Percentiles rank a stretch among this genome's conserved stretches.
phyloP scores from a whole-genome alignment of 169 alveolate species.

The Plasmodium ovale region DNA sequence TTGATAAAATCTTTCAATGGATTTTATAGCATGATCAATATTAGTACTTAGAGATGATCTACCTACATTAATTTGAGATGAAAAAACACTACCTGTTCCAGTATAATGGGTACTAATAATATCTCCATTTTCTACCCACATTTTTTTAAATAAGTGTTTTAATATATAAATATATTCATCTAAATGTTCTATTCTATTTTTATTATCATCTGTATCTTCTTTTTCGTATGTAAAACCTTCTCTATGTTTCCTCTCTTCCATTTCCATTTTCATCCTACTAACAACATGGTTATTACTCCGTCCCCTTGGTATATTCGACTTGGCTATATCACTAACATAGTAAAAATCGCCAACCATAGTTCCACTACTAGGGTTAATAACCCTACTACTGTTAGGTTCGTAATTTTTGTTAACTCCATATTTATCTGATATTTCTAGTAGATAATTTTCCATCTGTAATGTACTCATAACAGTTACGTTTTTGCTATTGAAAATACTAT shows the following conservation, averaged over 20 bases:
- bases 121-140: constrained; percentile 97
- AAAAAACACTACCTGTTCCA: constrained; percentile 95
- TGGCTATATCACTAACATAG: neutral
- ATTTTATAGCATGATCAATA: constrained; percentile 89
- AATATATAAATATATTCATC: constrained; percentile 68
- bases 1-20: constrained; percentile 89
- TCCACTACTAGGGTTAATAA: neutral
- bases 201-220: constrained; percentile 3
- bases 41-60: constrained; percentile 90
- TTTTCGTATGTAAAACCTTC: constrained; percentile 2
- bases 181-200: constrained; percentile 16
- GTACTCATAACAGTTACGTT: constrained; percentile 38
- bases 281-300: neutral
- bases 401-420: constrained; percentile 1
- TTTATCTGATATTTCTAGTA: constrained; percentile 42
- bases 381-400: constrained; percentile 25
- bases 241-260: constrained; percentile 20
- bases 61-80: constrained; percentile 93
- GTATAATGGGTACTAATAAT: constrained; percentile 91
- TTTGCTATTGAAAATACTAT: constrained; percentile 32
- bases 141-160: constrained; percentile 85
- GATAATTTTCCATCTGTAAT: constrained; percentile 49
- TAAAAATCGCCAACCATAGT: constrained; percentile 15
- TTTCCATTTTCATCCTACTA: constrained; percentile 1
- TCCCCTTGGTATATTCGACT: neutral